These are phyloP conservation scores for Incumbomyces lentus DNA, from an alignment of 2,329 filamentous ascomycete genomes.

Conservation along the genomic window DNA sequence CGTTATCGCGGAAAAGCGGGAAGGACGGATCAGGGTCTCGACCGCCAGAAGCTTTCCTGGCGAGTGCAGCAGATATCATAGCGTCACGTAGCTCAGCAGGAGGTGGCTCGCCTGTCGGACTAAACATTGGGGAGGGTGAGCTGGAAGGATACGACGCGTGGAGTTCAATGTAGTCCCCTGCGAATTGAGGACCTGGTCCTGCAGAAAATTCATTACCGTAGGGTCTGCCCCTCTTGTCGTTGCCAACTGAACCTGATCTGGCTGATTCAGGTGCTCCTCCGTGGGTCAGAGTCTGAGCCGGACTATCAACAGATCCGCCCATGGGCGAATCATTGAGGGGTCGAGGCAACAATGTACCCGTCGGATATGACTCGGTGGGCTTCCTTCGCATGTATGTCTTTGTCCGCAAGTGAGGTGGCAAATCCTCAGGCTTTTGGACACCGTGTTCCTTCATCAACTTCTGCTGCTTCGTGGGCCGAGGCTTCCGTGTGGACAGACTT, in stretches of 20 bases:
- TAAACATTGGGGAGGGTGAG: slow-evolving; percentile 34
- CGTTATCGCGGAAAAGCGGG: slow-evolving; percentile 14
- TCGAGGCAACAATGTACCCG: slow-evolving; percentile 15
- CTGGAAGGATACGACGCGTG: slow-evolving; percentile 31
- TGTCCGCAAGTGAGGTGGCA: slow-evolving; percentile 70
- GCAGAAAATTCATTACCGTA: slow-evolving; percentile 22
- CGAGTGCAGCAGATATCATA: slow-evolving; percentile 13
- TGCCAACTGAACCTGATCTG: slow-evolving; percentile 24
- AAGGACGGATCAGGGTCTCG: slow-evolving; percentile 27
- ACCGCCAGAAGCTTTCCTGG: not conserved
- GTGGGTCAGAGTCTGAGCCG: slow-evolving; percentile 21
- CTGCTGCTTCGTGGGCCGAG: slow-evolving; percentile 89
- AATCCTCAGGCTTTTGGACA: slow-evolving; percentile 79
- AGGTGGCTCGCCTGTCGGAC: slow-evolving; percentile 25
- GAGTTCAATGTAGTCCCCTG: slow-evolving; percentile 24
- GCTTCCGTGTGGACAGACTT: slow-evolving; percentile 87
- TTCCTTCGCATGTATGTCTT: slow-evolving; percentile 72
- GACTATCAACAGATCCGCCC: slow-evolving; percentile 20
- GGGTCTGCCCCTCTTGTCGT: slow-evolving; percentile 22
- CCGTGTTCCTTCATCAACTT: slow-evolving; percentile 85
- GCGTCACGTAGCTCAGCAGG: slow-evolving; percentile 15
- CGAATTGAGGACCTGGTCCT: slow-evolving; percentile 16
- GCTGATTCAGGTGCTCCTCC: slow-evolving; percentile 21
- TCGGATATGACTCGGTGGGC: slow-evolving; percentile 31
- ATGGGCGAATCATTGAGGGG: slow-evolving; percentile 20